A percentile compares a stretch with the other conserved stretches of the same genome.
These are phyloP conservation scores for Anethum foeniculum DNA, from an alignment of 140 eudicot genomes.

Conservation along the genomic window DNA sequence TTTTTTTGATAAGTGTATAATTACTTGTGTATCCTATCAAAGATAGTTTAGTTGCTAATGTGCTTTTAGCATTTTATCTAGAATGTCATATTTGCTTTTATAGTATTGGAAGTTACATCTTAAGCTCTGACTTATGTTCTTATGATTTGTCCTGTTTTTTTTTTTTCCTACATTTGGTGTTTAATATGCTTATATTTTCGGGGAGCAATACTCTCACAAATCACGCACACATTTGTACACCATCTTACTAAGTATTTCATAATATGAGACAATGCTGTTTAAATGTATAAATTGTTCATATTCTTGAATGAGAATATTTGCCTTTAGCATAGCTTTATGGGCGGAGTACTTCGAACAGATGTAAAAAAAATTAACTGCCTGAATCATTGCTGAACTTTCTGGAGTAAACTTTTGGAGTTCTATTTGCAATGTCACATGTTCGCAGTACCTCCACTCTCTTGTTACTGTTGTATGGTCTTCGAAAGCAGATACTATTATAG, in stretches of 20 bases:
- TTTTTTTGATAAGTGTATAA: not conserved
- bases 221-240: not conserved
- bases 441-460: not conserved
- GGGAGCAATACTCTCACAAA: not conserved
- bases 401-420: not conserved
- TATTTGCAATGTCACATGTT: not conserved
- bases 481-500: not conserved
- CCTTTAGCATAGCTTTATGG: not conserved
- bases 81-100: conserved; percentile 5
- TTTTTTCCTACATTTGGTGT: not conserved
- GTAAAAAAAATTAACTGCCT: not conserved
- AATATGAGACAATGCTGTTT: not conserved
- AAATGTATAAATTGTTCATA: not conserved
- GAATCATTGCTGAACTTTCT: not conserved
- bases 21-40: not conserved
- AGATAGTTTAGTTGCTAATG: not conserved
- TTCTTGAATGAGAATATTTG: not conserved
- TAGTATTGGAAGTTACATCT: not conserved
- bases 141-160: not conserved
- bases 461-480: not conserved
- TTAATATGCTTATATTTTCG: not conserved
- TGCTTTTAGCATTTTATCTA: not conserved
- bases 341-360: not conserved
- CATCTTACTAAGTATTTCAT: not conserved
- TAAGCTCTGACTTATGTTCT: not conserved